Base-by-base conservation (phyloP, 1,284 basidiomycete species). In the Ganoderma resinaceum region DNA sequence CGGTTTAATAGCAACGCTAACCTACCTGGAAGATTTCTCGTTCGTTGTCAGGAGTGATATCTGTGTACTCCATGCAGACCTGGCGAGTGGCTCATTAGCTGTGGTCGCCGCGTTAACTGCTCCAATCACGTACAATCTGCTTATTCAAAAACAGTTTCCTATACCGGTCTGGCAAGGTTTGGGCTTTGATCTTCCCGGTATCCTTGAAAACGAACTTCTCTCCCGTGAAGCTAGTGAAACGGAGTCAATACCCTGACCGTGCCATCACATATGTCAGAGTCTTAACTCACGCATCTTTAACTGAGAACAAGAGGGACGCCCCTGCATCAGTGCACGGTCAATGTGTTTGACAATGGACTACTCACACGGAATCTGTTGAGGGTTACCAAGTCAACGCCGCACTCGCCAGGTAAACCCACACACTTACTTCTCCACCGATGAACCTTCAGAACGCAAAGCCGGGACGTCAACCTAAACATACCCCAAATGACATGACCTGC, bases 1-100 rank as follows among this genome's bases (percentile, higher is more conserved):
- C 3, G 9, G 29, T 5, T 31, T 37, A 29, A 11, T 23, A 40
- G 33, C 11, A 4, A 12, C n/a, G n/a, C n/a, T n/a, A 26, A 60
- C 81, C 58, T 69, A 89, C 90, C 79, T 91, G 89, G 80, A 93
- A 94, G n/a, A 94, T 91, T 73, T 93, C 92, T 40, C 91, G 83
- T 71, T 93, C 90, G 43, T 88, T 85, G 3, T 80, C 78, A 61
- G 88, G 86, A 0, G 79, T 80, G 20, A 93, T 82, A 55, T 90
- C 88, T 61, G 85, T 80, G 72, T 92, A 93, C 74, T 93, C 90
- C 33, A 92, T 86, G 72, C 91, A 93, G 1, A 90, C 77, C 78
- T 79, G 31, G 0, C 8, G 4, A 42, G n/a, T 3, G 3, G 31
- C 0, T 8, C 37, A 11, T 63, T 6, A 62, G 26, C 37, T 38